These are phyloP conservation scores for Fraxinus quadrangulata DNA, from an alignment of 257 asterid species.

Conservation along the genomic window DNA sequence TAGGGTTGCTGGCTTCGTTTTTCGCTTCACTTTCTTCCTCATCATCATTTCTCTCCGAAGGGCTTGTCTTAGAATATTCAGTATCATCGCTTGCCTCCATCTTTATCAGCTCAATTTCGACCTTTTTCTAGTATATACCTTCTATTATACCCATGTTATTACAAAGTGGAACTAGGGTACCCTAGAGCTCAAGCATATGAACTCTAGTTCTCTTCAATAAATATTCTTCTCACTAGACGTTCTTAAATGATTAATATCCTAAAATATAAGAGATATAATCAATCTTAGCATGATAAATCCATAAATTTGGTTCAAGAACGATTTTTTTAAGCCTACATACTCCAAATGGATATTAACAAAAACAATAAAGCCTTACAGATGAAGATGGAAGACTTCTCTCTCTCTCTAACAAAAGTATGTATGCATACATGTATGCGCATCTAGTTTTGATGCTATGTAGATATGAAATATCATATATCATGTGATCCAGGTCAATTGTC, in stretches of 20 bases:
- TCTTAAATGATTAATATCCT: constrained; percentile 4
- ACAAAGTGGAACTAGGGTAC: constrained; percentile 31
- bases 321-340: constrained; percentile 18
- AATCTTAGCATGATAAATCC: constrained; percentile 21
- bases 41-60: constrained; percentile 37
- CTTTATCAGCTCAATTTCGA: not conserved
- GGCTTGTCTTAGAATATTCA: constrained; percentile 41
- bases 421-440: constrained; percentile 30
- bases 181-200: constrained; percentile 22
- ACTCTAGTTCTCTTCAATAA: not conserved
- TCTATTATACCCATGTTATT: constrained; percentile 17
- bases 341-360: constrained; percentile 34
- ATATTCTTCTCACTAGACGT: constrained; percentile 4
- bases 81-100: constrained; percentile 52
- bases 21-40: constrained; percentile 41
- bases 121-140: not conserved
- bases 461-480: constrained; percentile 16
- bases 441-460: constrained; percentile 36
- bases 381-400: constrained; percentile 45
- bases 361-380: constrained; percentile 57
- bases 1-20: constrained; percentile 34
- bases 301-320: not conserved
- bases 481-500: constrained; percentile 18
- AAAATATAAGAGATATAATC: constrained; percentile 1
- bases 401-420: constrained; percentile 31